Evolutionary conservation across 805 yeast species (phyloP), one percentile per base, ranked within the genome.

Genomic region (Yamadazyma tumulicola): DNA sequence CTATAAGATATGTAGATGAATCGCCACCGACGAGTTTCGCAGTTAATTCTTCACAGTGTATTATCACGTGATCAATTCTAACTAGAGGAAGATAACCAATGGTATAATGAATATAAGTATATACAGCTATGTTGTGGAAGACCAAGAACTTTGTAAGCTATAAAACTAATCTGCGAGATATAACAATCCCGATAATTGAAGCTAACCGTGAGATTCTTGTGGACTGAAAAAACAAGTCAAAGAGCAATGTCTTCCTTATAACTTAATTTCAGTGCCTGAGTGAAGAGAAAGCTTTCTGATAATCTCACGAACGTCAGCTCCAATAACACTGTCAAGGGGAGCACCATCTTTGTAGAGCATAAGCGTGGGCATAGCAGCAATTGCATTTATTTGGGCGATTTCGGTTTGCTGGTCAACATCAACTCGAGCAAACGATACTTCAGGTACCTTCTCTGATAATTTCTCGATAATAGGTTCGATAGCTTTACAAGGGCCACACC

Each of bases 291-390:
- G 49, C 34, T 47, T 42, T 24, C 46, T 46, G 14, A 57, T 49
- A 38, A 64, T 52, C 41, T 55, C 55, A 12, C 55, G 58, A 32
- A 75, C 69, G 48, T 75, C 69, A 12, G 89, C 91, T 25, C 93
- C 93, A 16, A 82, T 73, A 21, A 82, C 61, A 32, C 72, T 74
- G 13, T 72, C 77, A 4, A 76, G 54, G 30, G 73, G 60, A 35
- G 74, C 70, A 16, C 86, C 86, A 31, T 77, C 66, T 52, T 79
- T 76, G 57, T 76, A 75, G 20, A 79, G 58, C 15, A 81, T 49
- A 40, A 81, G 78, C 2, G 91, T 84, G 29, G 93, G 93, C 88
- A 83, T 81, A 23, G 91, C 87, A 16, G 75, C 63, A 32, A 83
- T 66, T 8, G 75, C 80, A 50, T 76, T 75, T 39, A 74, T 78